Conservation (phyloP, 2,329 filamentous ascomycete species). For the Ascochyta fabae region DNA sequence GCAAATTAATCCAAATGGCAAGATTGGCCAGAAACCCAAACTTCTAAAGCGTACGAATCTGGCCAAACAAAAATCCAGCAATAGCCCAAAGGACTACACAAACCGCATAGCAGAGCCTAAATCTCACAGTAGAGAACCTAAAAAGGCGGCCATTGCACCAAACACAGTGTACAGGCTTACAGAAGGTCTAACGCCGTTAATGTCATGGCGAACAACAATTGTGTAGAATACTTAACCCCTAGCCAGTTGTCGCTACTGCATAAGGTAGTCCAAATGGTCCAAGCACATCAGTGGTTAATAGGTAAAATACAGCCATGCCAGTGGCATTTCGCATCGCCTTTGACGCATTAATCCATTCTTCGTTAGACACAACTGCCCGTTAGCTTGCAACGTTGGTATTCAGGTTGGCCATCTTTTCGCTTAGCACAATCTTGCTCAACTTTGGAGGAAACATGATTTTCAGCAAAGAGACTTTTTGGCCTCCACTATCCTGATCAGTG, state of each 20-base stretch:
- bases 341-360: conserved; percentile 45
- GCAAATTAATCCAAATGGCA: conserved; percentile 63
- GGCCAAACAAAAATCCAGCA: conserved; percentile 60
- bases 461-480: background rate
- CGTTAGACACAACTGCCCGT: conserved; percentile 29
- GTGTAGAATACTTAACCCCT: background rate
- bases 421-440: background rate
- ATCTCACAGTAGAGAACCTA: conserved; percentile 53
- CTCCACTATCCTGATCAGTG: conserved; percentile 4
- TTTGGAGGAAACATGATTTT: conserved; percentile 6
- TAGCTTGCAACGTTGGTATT: conserved; percentile 3
- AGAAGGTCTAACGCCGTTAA: conserved; percentile 46
- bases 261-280: conserved; percentile 48
- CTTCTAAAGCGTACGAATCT: conserved; percentile 62
- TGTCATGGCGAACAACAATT: conserved; percentile 19
- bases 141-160: conserved; percentile 43
- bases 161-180: conserved; percentile 48
- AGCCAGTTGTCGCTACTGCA: conserved; percentile 23
- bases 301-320: conserved; percentile 48
- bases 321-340: conserved; percentile 45
- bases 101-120: conserved; percentile 60
- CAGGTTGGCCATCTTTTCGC: conserved; percentile 6
- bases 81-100: conserved; percentile 60
- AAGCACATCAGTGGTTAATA: conserved; percentile 55
- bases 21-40: conserved; percentile 64